Evolutionary conservation across 2,329 filamentous ascomycete species (phyloP), one percentile per base, ranked within the genome.

Genomic region (Penicillium palitans): DNA sequence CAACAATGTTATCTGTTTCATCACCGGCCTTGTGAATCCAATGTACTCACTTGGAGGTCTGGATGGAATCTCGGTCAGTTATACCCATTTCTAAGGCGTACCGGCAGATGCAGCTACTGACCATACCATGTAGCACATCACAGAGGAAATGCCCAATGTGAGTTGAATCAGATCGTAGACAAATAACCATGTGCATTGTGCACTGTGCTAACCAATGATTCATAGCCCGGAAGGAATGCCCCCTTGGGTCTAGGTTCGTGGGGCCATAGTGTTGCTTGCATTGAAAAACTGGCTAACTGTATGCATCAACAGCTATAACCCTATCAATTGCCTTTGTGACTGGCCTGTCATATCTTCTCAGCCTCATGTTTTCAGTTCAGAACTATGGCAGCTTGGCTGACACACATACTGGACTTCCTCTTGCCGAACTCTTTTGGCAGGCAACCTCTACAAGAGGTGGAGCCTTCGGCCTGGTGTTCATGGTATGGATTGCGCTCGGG

Each of bases 401-500:
- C 45, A 68, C 68, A 2, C 62, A 59, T 5, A 74, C 71, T 3
- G 71, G 81, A 1, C 86, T 86, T 55, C 87, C 88, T 0, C 82
- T 90, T n/a, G 84, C 86, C 8, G 84, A 86, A 49, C 84, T 90
- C 52, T 90, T 89, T 70, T 78, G 69, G 17, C 84, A 86, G 65
- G 82, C 81, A 1, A 84, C 83, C 0, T 78, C 79, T 1, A 80
- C 76, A 0, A 74, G 73, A 0, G 78, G 78, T 0, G 83, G 82
- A 0, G 80, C 83, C 0, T 79, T 81, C 0, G 82, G 79, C 0
- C 69, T 86, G 6, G 74, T 84, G 0, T 73, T 84, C 53, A 69
- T 74, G 52, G 61, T 74, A 6, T 74, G 70, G 65, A 40, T 74
- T 15, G 72, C 71, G 9, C 59, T 74, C 0, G 71, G 71, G 0